Base-by-base conservation (phyloP, 345 rosid species). In the Luvunga scandens region DNA sequence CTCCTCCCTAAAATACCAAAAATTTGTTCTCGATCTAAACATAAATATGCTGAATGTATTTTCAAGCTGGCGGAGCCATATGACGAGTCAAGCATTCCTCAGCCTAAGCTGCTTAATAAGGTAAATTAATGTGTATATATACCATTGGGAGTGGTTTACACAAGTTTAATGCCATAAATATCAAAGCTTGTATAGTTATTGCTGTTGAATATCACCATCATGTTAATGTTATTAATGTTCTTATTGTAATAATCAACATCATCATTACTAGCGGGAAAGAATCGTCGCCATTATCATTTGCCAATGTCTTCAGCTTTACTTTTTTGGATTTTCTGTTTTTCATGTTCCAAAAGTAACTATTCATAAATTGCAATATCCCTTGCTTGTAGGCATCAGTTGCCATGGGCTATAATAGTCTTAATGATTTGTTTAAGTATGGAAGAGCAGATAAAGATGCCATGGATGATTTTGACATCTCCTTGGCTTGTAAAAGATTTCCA, bases 401-500 rank as follows among this genome's bases (percentile, higher is more conserved):
- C 60, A 83, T 89, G 90, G 89, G 75, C 48, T 86, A 83, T 78
- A 84, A 82, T 71, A 84, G 86, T 74, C 73, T 78, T 83, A 81
- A 86, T 77, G 92, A 90, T 84, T 82, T 89, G 10, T 71, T 86
- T 53, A 80, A 82, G 81, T 80, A 87, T 62, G 88, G 85, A 78
- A 82, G 82, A 80, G 81, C 66, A 77, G 87, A 82, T 53, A 81
- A 86, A 80, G 82, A 87, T 81, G 71, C 78, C 4, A 70, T 61
- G 59, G 84, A 81, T 73, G 79, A 87, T 76, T 80, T 86, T 76
- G 93, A 89, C 65, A 87, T 86, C 78, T 83, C 83, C n/a, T 77
- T 83, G 71, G 91, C 94, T 1, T 82, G 95, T 82, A 86, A 88
- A 86, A 90, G 84, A 77, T 96, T 91, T 85, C 98, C 98, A 66